Conservation (phyloP, 352 stramenopile species). For the Blastocystis sp. region DNA sequence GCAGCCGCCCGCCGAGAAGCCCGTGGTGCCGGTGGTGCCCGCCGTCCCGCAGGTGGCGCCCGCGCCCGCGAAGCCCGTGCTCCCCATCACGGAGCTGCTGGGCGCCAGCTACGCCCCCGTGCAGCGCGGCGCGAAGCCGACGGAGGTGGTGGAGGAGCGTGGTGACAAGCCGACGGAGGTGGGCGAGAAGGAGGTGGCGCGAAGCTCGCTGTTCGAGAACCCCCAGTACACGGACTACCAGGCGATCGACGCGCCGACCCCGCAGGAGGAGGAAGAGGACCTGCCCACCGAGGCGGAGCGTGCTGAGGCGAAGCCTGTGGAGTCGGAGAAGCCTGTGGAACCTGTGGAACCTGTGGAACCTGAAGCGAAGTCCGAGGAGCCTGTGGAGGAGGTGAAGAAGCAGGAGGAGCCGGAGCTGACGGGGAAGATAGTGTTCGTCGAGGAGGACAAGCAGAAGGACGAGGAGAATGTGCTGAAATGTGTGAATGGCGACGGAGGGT, state of each 20-base stretch:
- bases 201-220: conserved; percentile 16
- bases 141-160: neutral
- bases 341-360: neutral
- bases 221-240: conserved; percentile 59
- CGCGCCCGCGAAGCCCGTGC: neutral
- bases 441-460: neutral
- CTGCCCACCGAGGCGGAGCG: neutral
- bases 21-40: neutral
- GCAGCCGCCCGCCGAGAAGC: conserved; percentile 16
- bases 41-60: neutral
- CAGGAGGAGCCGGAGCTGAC: neutral
- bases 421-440: neutral
- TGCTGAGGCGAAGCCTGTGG: too few relatives aligned
- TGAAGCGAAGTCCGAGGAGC: neutral
- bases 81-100: conserved; percentile 20
- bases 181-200: conserved; percentile 4
- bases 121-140: neutral
- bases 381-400: neutral
- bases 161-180: neutral
- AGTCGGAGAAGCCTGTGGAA: neutral
- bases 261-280: neutral
- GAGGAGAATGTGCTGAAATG: neutral
- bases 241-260: neutral
- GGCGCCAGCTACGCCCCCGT: conserved; percentile 26
- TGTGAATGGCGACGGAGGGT: neutral